Conservation (phyloP, 2,329 filamentous ascomycete genomes). For the Arthrocladium fulminans region DNA sequence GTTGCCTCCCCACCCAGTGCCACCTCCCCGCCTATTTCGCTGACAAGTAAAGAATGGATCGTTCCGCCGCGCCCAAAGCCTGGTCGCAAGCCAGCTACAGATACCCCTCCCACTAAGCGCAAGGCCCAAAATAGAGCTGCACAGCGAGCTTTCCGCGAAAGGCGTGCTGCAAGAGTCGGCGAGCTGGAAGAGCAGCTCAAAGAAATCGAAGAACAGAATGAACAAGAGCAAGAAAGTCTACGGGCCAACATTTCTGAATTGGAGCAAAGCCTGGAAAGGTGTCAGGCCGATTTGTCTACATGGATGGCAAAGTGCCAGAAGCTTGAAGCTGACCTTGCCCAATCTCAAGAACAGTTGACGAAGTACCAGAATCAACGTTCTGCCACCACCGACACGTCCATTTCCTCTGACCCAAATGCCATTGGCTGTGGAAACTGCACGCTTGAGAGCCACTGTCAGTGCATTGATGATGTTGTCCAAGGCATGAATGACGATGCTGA, state of each 20-base stretch:
- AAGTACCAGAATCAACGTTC: slow-evolving; percentile 33
- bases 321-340: slow-evolving; percentile 51
- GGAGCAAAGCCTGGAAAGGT: slow-evolving; percentile 58
- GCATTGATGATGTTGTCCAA: slow-evolving; percentile 48
- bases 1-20: slow-evolving; percentile 26
- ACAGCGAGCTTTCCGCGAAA: slow-evolving; percentile 81
- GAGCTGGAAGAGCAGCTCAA: slow-evolving; percentile 49
- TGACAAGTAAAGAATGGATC: slow-evolving; percentile 79
- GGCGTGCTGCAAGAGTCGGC: slow-evolving; percentile 73
- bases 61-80: slow-evolving; percentile 79
- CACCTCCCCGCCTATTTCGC: slow-evolving; percentile 38
- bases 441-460: slow-evolving; percentile 54
- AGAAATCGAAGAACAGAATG: slow-evolving; percentile 39
- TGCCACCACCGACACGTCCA: slow-evolving; percentile 34
- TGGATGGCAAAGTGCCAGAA: slow-evolving; percentile 49
- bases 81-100: slow-evolving; percentile 84
- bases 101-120: slow-evolving; percentile 84
- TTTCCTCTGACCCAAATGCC: slow-evolving; percentile 29
- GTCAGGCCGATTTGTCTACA: slow-evolving; percentile 43
- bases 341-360: slow-evolving; percentile 22
- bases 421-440: slow-evolving; percentile 60
- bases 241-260: slow-evolving; percentile 47
- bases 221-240: slow-evolving; percentile 41
- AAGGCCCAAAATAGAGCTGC: slow-evolving; percentile 92
- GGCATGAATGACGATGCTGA: slow-evolving; percentile 34